Evolutionary conservation across 352 stramenopile genomes (phyloP), one percentile per base, ranked within the genome.

Genomic region (Globisporangium lucens): DNA sequence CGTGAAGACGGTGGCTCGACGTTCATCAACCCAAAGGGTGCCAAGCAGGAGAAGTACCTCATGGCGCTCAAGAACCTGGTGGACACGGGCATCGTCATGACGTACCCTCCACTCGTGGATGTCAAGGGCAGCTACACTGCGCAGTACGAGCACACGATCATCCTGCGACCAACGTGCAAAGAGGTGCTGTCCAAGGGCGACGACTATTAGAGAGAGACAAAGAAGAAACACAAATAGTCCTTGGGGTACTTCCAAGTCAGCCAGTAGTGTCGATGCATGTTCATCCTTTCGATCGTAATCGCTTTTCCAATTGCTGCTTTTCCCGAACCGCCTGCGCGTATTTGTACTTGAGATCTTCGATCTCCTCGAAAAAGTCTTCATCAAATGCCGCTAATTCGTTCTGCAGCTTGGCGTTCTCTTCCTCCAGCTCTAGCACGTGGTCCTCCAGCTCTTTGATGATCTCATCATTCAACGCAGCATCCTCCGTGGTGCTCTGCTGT

Each of bases 81-180:
- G 29, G 94, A 98, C 76, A 90, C 90, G 61, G 95, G 96, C 43
- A 89, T 99, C 62, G 83, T 99, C 47, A 80, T 61, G 73, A 72
- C 69, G 8, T 99, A 98, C 75, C 96, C 96, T 22, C 97, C 96
- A n/a, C 83, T 99, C 0, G 94, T 85, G 68, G 97, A 99, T 76
- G 80, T 85, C 62, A 88, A 89, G 75, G 96, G 96, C 7, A 96
- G 81, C 63, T 99, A 98, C 79, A 97, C 97, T 20, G 95, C 97
- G 17, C 97, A 99, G 80, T 99, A 98, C 78, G 97, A 99, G 75
- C 97, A 99, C 81, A 99, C 96, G 7, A 80, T 99, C 60, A 85
- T 99, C 29, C 78, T 99, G 58, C 67, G 74, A 65, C 95, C 95
- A 35, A 98, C 91, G 49, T 98, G 93, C 75, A 99, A 99, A 80